Base-by-base conservation (phyloP, 805 yeast species). In the Hanseniaspora lachancei region DNA sequence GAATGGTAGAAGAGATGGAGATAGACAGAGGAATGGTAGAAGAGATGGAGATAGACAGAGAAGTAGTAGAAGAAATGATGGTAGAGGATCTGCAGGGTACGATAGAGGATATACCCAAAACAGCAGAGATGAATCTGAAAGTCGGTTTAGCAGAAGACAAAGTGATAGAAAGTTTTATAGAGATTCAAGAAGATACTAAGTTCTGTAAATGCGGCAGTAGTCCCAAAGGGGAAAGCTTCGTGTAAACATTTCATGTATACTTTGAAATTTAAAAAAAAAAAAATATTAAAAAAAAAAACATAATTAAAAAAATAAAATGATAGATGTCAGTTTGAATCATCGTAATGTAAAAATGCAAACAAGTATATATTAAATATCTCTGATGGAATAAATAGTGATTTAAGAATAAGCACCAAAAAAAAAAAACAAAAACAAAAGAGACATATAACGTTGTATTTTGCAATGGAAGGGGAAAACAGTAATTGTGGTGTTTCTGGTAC, bases 401-500 rank as follows among this genome's bases (percentile, higher is more conserved):
- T 13, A 32, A 15, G 13, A 32, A 32, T 32, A 32, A 29, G 13
- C 3, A 38, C 18, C 18, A 38, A 38, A 38, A 38, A 27, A 27
- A 27, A 6, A 3, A 27, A 2, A 27, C n/a, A 27, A 27, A 24
- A 24, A 24, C 27, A 24, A 24, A 3, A 24, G 8, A 7, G 8
- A 7, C 13, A 20, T 38, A n/a, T 38, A 38, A 12, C 41, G 10
- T 16, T 5, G 6, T 6, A 36, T n/a, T 36, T 5, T 8, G 50
- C 51, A 53, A 50, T 55, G n/a, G 44, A 47, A 34, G 24, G 34
- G 21, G 58, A 56, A 12, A 46, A 5, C 8, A 34, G 35, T 13
- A 49, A 21, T 36, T 47, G 40, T n/a, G 58, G 58, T 18, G 55
- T 56, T 6, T 46, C 54, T 5, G 85, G 85, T 10, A 76, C 78